phyloP scores from a whole-genome alignment of 2,329 filamentous ascomycete species.

The Fusarium clavum region DNA sequence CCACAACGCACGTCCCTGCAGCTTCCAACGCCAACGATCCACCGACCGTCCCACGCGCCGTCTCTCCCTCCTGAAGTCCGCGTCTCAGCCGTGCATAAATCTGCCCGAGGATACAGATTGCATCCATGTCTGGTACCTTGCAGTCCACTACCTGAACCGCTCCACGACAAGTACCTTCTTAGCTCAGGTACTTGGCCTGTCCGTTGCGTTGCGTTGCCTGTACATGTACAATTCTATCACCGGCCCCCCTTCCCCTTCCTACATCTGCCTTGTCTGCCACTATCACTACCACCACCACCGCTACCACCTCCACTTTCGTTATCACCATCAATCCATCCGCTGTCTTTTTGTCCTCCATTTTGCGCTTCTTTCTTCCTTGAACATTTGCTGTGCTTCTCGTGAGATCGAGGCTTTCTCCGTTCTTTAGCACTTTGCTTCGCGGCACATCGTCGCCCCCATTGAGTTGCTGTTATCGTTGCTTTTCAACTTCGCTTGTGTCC shows the following conservation, averaged over 20 bases:
- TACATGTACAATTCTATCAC: conserved; percentile 41
- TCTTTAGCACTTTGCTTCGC: conserved; percentile 20
- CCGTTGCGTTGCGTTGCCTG: conserved; percentile 30
- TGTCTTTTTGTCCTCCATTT: conserved; percentile 33
- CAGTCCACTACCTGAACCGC: conserved; percentile 28
- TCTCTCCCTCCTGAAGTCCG: conserved; percentile 48
- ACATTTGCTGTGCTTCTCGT: conserved; percentile 31
- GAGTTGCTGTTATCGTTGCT: conserved; percentile 16
- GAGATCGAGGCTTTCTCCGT: conserved; percentile 19
- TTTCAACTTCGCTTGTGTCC: conserved; percentile 23
- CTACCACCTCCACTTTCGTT: conserved; percentile 38
- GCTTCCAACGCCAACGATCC: conserved; percentile 41
- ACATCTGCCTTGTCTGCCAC: conserved; percentile 34
- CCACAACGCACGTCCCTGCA: conserved; percentile 41
- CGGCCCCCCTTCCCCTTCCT: conserved; percentile 37
- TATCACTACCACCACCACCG: conserved; percentile 24
- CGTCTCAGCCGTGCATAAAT: conserved; percentile 49
- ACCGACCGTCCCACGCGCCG: conserved; percentile 48
- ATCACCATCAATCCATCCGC: conserved; percentile 41
- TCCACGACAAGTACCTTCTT: conserved; percentile 30
- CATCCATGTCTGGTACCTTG: conserved; percentile 38
- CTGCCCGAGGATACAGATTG: conserved; percentile 35
- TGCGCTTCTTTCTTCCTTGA: conserved; percentile 34
- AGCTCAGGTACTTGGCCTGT: conserved; percentile 30
- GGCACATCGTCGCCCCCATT: conserved; percentile 35